A percentile compares a stretch with the other conserved stretches of the same genome.
Evolutionary conservation across 257 asterid species (phyloP).

Genomic region (Penstemon davidsonii): DNA sequence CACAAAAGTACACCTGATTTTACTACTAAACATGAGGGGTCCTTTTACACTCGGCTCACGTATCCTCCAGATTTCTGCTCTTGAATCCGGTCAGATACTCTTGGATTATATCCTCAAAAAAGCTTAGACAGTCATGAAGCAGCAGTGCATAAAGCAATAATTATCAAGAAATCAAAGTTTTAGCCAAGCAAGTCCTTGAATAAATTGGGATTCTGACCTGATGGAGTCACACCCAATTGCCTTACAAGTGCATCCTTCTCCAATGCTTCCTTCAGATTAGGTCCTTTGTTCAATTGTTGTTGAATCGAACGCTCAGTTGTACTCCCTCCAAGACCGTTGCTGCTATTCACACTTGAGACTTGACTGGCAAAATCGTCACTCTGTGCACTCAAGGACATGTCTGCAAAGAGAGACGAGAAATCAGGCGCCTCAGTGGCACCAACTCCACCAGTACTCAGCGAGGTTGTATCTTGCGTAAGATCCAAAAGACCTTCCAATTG

Average conservation of each 20-base stretch:
- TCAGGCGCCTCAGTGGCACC: conserved; percentile 48
- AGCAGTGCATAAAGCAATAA: conserved; percentile 13
- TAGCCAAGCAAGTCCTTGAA: conserved; percentile 82
- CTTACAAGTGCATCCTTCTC: conserved; percentile 90
- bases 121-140: conserved; percentile 21
- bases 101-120: conserved; percentile 3
- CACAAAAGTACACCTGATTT: conserved; percentile 31
- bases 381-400: conserved; percentile 47
- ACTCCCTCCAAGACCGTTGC: conserved; percentile 47
- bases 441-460: conserved; percentile 39
- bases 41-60: background rate
- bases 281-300: conserved; percentile 62
- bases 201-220: conserved; percentile 86
- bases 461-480: conserved; percentile 43
- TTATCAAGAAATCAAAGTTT: conserved; percentile 27
- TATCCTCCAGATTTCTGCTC: conserved; percentile 25
- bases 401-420: conserved; percentile 60
- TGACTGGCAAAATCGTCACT: conserved; percentile 31
- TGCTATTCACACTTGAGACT: conserved; percentile 31
- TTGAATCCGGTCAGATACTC: background rate
- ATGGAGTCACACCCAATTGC: conserved; percentile 88
- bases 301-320: conserved; percentile 29
- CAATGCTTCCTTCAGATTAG: conserved; percentile 67
- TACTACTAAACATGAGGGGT: background rate
- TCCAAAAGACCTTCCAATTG: conserved; percentile 91